phyloP scores from a whole-genome alignment of 2,329 filamentous ascomycete species.

The Penicillium italicum region DNA sequence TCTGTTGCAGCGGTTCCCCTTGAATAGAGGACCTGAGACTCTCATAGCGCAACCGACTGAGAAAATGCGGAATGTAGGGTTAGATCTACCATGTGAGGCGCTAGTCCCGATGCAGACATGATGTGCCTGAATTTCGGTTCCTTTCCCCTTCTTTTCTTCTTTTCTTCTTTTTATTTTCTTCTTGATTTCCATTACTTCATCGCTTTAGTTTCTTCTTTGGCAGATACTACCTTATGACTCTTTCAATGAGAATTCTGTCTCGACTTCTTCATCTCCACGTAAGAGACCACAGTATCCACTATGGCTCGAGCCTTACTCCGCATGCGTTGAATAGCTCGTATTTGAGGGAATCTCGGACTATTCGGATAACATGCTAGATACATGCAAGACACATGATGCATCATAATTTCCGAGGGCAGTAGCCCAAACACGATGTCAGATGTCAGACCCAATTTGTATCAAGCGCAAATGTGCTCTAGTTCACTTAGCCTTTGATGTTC shows the following conservation, averaged over 20 bases:
- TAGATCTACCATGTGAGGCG: conserved; percentile 12
- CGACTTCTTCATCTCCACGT: not conserved
- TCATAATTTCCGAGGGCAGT: not conserved
- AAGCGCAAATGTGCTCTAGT: conserved; percentile 14
- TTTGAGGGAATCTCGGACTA: not conserved
- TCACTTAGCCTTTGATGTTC: not conserved
- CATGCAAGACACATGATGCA: not conserved
- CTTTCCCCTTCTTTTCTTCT: not conserved
- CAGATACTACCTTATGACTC: conserved; percentile 9
- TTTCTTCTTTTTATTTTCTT: not conserved
- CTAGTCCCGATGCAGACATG: conserved; percentile 13
- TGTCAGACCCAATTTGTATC: not conserved
- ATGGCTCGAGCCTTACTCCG: not conserved
- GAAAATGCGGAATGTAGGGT: conserved; percentile 16
- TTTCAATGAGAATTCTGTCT: not conserved
- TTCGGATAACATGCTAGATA: not conserved
- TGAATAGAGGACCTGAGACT: conserved; percentile 7
- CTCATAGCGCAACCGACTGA: not conserved
- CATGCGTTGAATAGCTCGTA: not conserved
- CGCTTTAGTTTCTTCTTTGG: not conserved
- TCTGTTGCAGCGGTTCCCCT: conserved; percentile 19
- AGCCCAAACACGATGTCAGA: not conserved
- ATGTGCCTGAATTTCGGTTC: not conserved
- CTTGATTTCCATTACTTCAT: not conserved
- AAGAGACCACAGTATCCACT: not conserved